These are phyloP conservation scores for Zasmidium citrigriseum DNA, from an alignment of 2,329 filamentous ascomycete genomes.

Conservation along the genomic window DNA sequence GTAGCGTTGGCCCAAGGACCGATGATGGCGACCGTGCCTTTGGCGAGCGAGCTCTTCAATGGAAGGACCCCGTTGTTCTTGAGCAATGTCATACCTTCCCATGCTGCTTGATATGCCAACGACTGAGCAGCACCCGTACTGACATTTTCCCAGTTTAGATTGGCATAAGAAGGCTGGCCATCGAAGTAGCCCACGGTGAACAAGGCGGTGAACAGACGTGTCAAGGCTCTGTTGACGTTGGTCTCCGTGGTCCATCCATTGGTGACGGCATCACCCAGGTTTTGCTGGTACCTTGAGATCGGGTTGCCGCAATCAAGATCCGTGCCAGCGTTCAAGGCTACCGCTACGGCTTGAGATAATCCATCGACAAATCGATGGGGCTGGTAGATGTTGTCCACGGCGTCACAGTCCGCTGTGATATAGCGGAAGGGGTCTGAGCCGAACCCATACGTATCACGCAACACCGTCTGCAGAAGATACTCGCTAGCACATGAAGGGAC, in stretches of 20 bases:
- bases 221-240: conserved; percentile 50
- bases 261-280: conserved; percentile 41
- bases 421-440: conserved; percentile 55
- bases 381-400: conserved; percentile 58
- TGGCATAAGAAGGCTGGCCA: conserved; percentile 47
- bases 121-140: conserved; percentile 51
- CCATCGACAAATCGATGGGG: conserved; percentile 44
- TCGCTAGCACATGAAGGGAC: conserved; percentile 3
- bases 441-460: neutral
- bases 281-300: conserved; percentile 39
- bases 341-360: conserved; percentile 45
- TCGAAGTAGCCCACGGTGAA: conserved; percentile 59
- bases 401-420: conserved; percentile 64
- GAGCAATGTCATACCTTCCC: conserved; percentile 47
- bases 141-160: conserved; percentile 56
- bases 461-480: neutral
- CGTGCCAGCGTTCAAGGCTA: conserved; percentile 50
- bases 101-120: conserved; percentile 54
- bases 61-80: conserved; percentile 53
- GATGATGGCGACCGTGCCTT: conserved; percentile 51
- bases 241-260: conserved; percentile 43
- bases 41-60: conserved; percentile 29
- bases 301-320: conserved; percentile 54
- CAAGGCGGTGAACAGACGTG: conserved; percentile 53
- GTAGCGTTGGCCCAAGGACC: conserved; percentile 59